Evolutionary conservation across 2,329 filamentous ascomycete genomes (phyloP), one percentile per base, ranked within the genome.

Genomic region (Amauroascus niger): DNA sequence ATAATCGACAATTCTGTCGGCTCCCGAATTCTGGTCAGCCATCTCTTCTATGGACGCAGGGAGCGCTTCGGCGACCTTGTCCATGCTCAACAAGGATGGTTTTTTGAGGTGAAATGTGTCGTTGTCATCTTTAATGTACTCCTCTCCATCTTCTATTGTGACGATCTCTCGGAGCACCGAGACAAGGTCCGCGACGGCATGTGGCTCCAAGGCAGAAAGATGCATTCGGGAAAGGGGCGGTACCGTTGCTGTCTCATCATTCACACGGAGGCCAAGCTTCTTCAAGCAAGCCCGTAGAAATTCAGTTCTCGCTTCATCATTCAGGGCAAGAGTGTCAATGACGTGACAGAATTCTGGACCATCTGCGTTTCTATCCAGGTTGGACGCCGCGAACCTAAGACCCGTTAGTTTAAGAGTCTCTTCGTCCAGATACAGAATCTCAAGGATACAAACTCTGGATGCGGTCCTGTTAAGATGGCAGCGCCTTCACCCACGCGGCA

Each of bases 151-250:
- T 49, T 86, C 80, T 26, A 74, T 78, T 53, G 79, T 79, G 59
- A 89, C 80, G 56, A 86, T 79, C 39, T 87, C 82, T 56, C 80
- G 75, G 76, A 71, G 58, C 3, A 82, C 82, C 1, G 78, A 78
- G 51, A 78, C 73, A 22, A 95, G 69, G 26, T 93, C 72, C 60
- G 86, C 79, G 41, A 79, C 74, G n/a, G 88, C 80, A 61, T 74
- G 71, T 46, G 80, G 76, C 59, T 82, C 73, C 48, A 82, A 68
- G 55, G 87, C 84, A 40, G 89, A 91, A 50, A 97, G 76, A 71
- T 96, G 88, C 47, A 96, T 75, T 60, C 77, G 81, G 58, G 91
- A 95, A 35, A 95, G 81, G 55, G 86, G 85, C 11, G 88, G 89
- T 67, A 89, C 79, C 61, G 79, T 76, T 61, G 82, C 76, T 61